phyloP scores from a whole-genome alignment of 139 green algal genomes.

The Volvox africanus region DNA sequence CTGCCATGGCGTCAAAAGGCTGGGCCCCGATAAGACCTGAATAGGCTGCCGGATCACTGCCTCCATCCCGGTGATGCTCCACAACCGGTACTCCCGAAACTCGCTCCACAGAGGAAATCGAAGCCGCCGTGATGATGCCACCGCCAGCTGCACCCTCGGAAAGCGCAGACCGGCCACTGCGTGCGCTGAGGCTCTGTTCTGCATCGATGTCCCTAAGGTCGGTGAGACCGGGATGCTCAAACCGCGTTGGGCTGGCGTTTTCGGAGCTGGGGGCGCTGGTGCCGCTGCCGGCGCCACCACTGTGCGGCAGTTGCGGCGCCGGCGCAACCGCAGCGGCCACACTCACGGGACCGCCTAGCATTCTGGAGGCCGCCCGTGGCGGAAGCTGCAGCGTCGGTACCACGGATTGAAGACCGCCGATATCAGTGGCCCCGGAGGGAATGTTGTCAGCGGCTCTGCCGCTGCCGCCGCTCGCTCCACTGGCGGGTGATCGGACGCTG shows the following conservation, averaged over 20 bases:
- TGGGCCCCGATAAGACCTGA: neutral
- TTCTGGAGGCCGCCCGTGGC: neutral
- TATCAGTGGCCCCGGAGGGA: neutral
- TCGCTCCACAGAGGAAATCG: neutral
- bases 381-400: conserved; percentile 9
- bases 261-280: conserved; percentile 15
- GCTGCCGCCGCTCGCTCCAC: too few relatives aligned
- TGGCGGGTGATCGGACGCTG: neutral
- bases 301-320: neutral
- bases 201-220: neutral
- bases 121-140: neutral
- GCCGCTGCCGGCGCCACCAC: neutral
- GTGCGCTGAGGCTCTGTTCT: conserved; percentile 3
- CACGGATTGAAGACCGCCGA: neutral
- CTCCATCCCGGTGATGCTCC: neutral
- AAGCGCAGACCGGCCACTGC: neutral
- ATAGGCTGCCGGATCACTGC: neutral
- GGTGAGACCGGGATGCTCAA: neutral
- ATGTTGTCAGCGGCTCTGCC: neutral
- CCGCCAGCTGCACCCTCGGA: neutral
- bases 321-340: neutral
- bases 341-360: neutral
- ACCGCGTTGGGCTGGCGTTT: neutral
- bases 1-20: neutral
- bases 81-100: neutral